Evolutionary conservation across 371 early-diverging fungal genomes (phyloP), one percentile per base, ranked within the genome.

Genomic region (Rhizoclosmatium hyalinum): DNA sequence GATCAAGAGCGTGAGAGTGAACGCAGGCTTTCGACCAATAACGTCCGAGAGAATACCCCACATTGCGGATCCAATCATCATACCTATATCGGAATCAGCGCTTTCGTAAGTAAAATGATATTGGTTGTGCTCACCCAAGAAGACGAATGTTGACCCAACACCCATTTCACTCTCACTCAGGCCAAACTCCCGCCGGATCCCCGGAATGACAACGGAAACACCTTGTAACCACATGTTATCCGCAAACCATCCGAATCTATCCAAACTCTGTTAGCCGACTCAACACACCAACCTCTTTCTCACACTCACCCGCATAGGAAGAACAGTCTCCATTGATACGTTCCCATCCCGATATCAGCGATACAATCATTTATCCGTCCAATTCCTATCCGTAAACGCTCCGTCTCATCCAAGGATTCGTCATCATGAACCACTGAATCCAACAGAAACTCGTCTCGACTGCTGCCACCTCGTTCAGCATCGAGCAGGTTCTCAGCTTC

Each of bases 11-110:
- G 95, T 95, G 84, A 89, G 85, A 50, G 89, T 90, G 74, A 93
- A 95, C 0, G 94, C 94, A 24, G 86, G 80, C 65, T 89, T 87
- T 42, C 95, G 90, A 2, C 95, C 95, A 70, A 86, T 83, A 17
- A 86, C 73, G 77, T 95, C 95, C 1, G 92, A 89, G 50, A 90
- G 83, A 19, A 88, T 82, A 0, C 95, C 95, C 94, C 94, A 95
- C 72, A 92, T 89, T 53, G 92, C 84, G 6, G 94, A 90, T 2
- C 94, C 95, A 75, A 93, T 80, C 87, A 91, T 93, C 90, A 93
- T 91, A 3, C 95, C 95, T 42, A 90, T 85, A 69, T 93, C 91
- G 53, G 92, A 81, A 42, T 53, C n/a, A 53, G 53, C 53, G 12
- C 44, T 47, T 56, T 0, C 56, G 41, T 24, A 0, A 63, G 50